Conservation (phyloP, 306 rosid species). For the Neltuma alba region DNA sequence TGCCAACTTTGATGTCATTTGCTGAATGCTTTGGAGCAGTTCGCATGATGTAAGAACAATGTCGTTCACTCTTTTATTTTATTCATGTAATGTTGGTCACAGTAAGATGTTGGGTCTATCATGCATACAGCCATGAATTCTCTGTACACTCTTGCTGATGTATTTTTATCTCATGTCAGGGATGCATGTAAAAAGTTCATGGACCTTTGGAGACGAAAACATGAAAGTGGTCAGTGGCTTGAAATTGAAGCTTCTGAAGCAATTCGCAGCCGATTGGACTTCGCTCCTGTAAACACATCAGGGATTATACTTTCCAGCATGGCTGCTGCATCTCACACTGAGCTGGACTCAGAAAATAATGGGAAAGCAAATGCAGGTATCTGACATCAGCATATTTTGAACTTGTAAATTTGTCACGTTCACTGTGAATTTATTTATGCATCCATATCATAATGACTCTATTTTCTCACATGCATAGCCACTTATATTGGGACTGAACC, state of each 20-base stretch:
- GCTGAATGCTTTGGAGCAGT: slow-evolving; percentile 93
- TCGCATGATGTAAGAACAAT: slow-evolving; percentile 70
- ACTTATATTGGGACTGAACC: slow-evolving; percentile 23
- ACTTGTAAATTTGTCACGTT: slow-evolving; percentile 13
- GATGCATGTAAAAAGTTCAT: slow-evolving; percentile 77
- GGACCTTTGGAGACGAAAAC: slow-evolving; percentile 94
- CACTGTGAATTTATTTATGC: slow-evolving; percentile 6
- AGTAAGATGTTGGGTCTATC: slow-evolving; percentile 22
- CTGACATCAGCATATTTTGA: slow-evolving; percentile 18
- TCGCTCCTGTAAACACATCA: slow-evolving; percentile 65
- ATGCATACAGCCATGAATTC: slow-evolving; percentile 28
- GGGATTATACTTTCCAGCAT: slow-evolving; percentile 68
- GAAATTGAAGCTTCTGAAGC: slow-evolving; percentile 91
- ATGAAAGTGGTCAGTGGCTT: slow-evolving; percentile 97
- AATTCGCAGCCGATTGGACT: slow-evolving; percentile 63
- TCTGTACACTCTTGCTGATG: slow-evolving; percentile 30
- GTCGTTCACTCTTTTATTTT: slow-evolving; percentile 30
- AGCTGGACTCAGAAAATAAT: slow-evolving; percentile 55
- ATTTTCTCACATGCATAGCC: slow-evolving; percentile 10
- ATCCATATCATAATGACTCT: background rate
- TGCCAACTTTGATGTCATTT: slow-evolving; percentile 79
- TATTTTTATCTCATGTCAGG: slow-evolving; percentile 50
- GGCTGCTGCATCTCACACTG: slow-evolving; percentile 52
- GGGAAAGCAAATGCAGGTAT: slow-evolving; percentile 70
- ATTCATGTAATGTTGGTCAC: slow-evolving; percentile 15